Conservation (phyloP, 805 yeast species). For the Yamadazyma tumulicola region DNA sequence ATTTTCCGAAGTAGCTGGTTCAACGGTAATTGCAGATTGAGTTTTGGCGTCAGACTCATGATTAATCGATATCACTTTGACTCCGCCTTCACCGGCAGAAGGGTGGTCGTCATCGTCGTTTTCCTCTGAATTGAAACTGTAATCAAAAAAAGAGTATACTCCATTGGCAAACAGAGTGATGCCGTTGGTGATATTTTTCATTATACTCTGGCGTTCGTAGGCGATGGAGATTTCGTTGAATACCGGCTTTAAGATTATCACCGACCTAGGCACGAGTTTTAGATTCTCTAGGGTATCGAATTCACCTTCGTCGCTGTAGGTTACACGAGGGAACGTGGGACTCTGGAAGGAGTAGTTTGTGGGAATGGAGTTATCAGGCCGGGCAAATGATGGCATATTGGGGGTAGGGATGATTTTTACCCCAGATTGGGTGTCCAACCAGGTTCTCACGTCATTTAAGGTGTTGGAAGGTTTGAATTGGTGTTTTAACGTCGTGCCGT, state of each 20-base stretch:
- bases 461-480: slow-evolving; percentile 45
- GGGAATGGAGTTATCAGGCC: slow-evolving; percentile 54
- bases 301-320: slow-evolving; percentile 51
- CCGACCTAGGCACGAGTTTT: slow-evolving; percentile 69
- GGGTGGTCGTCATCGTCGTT: too few species aligned
- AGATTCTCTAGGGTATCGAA: slow-evolving; percentile 46
- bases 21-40: too few species aligned
- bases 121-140: slow-evolving; percentile 28
- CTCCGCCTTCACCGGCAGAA: neutral
- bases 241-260: slow-evolving; percentile 67
- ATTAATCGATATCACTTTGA: too few species aligned
- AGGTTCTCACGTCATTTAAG: slow-evolving; percentile 55
- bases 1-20: too few species aligned
- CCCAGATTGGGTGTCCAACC: slow-evolving; percentile 42
- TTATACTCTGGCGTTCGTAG: slow-evolving; percentile 8
- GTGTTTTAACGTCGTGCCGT: slow-evolving; percentile 57
- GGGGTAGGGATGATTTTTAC: slow-evolving; percentile 32
- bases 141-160: slow-evolving; percentile 39
- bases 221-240: slow-evolving; percentile 20
- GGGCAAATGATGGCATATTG: slow-evolving; percentile 51
- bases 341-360: slow-evolving; percentile 40
- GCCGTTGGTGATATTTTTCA: slow-evolving; percentile 8
- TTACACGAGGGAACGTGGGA: slow-evolving; percentile 46
- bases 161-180: slow-evolving; percentile 23
- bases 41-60: too few species aligned